Conservation (phyloP, 2,329 filamentous ascomycete genomes). For the Thermoascus crustaceus region DNA sequence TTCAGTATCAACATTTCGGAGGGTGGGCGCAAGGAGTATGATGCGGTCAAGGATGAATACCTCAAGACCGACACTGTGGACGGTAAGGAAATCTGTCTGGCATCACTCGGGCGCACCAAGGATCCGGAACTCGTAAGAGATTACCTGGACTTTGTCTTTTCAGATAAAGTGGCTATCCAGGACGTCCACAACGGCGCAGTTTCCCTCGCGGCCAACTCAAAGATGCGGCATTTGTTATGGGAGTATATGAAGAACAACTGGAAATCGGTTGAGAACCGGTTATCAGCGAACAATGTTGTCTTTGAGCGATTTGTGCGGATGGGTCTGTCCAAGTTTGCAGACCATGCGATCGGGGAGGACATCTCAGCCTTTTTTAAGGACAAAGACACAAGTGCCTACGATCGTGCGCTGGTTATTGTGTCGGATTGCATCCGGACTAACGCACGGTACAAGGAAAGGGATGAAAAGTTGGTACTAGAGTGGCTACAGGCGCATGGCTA, state of each 20-base stretch:
- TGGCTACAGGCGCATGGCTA: slow-evolving; percentile 65
- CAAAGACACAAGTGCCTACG: slow-evolving; percentile 80
- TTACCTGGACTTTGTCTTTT: slow-evolving; percentile 67
- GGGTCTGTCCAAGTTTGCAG: slow-evolving; percentile 69
- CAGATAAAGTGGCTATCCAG: slow-evolving; percentile 72
- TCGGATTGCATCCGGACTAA: slow-evolving; percentile 78
- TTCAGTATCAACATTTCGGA: slow-evolving; percentile 73
- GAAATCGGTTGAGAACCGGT: slow-evolving; percentile 60
- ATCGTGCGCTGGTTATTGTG: slow-evolving; percentile 76
- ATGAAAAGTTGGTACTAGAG: slow-evolving; percentile 63
- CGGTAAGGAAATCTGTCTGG: slow-evolving; percentile 77
- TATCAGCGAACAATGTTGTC: slow-evolving; percentile 75
- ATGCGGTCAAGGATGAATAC: slow-evolving; percentile 78
- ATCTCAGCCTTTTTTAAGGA: slow-evolving; percentile 76
- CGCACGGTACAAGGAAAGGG: slow-evolving; percentile 72
- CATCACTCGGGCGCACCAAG: slow-evolving; percentile 65
- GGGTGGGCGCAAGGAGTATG: slow-evolving; percentile 60
- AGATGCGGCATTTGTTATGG: slow-evolving; percentile 71
- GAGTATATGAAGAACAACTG: slow-evolving; percentile 79
- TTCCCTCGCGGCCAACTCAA: slow-evolving; percentile 63
- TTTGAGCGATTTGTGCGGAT: slow-evolving; percentile 81
- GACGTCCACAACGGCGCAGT: slow-evolving; percentile 80
- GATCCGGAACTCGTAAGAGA: slow-evolving; percentile 59
- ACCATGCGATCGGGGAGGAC: slow-evolving; percentile 60
- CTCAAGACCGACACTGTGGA: slow-evolving; percentile 75